Conservation (phyloP, 2,329 filamentous ascomycete genomes). For the Hypoxylon sp. region DNA sequence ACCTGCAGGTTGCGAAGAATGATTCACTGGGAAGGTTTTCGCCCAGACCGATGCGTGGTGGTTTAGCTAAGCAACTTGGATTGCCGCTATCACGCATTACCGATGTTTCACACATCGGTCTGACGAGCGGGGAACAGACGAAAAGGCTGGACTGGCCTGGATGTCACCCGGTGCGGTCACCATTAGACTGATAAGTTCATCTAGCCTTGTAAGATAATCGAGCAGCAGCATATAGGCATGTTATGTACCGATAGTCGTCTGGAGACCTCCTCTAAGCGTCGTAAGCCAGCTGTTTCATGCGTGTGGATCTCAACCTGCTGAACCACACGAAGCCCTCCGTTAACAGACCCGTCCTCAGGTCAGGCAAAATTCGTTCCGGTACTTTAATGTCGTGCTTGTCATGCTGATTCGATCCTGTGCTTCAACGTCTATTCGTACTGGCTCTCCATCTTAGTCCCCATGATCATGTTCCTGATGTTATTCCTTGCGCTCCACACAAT, state of each 20-base stretch:
- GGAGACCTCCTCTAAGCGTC: neutral
- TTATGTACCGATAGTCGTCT: neutral
- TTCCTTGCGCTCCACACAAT: constrained; percentile 56
- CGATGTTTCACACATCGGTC: neutral
- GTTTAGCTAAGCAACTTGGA: neutral
- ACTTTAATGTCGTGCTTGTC: neutral
- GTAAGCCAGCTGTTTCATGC: neutral
- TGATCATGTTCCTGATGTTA: constrained; percentile 54
- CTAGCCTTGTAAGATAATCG: neutral
- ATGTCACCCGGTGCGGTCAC: neutral
- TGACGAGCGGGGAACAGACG: neutral
- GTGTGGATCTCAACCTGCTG: neutral
- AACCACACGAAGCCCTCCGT: neutral
- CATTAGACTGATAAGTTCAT: neutral
- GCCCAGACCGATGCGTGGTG: neutral
- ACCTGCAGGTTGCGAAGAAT: neutral
- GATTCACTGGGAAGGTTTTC: neutral
- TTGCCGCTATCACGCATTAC: neutral
- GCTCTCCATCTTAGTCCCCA: constrained; percentile 51
- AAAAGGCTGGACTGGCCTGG: neutral
- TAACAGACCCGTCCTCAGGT: too few species aligned
- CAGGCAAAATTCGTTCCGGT: neutral
- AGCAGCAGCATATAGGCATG: neutral
- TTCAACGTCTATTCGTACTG: constrained; percentile 41
- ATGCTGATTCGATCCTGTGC: neutral